Conservation (phyloP, 768 basidiomycete genomes). For the Suillus weaverae region DNA sequence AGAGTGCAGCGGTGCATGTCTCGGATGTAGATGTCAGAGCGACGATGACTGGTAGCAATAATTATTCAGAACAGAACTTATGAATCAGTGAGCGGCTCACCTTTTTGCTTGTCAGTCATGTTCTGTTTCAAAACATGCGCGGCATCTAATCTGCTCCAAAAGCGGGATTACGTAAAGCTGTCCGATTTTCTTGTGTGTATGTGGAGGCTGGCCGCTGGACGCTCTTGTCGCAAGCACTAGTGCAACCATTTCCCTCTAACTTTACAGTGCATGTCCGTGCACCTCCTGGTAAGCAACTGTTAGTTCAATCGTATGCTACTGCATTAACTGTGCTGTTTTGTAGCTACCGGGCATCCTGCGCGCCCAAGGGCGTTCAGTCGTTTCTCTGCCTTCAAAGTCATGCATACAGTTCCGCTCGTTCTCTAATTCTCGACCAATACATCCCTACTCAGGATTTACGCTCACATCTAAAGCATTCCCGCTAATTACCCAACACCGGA, state of each 20-base stretch:
- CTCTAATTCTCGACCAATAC: constrained; percentile 16
- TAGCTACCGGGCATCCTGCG: constrained; percentile 42
- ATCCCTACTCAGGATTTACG: constrained; percentile 16
- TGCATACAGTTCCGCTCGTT: constrained; percentile 16
- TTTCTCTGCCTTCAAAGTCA: constrained; percentile 10
- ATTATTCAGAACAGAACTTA: constrained; percentile 3
- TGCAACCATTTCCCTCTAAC: not conserved
- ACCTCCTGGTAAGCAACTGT: constrained; percentile 15
- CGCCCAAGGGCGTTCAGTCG: constrained; percentile 20
- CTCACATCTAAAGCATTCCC: constrained; percentile 4
- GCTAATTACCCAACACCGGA: constrained; percentile 33
- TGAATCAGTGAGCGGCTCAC: constrained; percentile 17
- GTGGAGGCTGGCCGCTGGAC: not conserved
- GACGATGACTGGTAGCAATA: constrained; percentile 10
- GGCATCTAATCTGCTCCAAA: not conserved
- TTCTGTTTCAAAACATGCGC: not conserved
- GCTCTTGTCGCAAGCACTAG: not conserved
- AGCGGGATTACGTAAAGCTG: constrained; percentile 18
- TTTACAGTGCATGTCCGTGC: constrained; percentile 12
- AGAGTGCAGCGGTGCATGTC: constrained; percentile 23
- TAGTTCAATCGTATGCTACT: not conserved
- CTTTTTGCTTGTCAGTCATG: constrained; percentile 45
- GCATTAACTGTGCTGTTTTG: not conserved
- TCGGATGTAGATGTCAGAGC: constrained; percentile 16
- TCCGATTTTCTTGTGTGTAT: constrained; percentile 8